Percentiles rank a stretch among this genome's conserved stretches.
Conservation (phyloP, 106 monocot genomes). For the Apostasia ramifera region DNA sequence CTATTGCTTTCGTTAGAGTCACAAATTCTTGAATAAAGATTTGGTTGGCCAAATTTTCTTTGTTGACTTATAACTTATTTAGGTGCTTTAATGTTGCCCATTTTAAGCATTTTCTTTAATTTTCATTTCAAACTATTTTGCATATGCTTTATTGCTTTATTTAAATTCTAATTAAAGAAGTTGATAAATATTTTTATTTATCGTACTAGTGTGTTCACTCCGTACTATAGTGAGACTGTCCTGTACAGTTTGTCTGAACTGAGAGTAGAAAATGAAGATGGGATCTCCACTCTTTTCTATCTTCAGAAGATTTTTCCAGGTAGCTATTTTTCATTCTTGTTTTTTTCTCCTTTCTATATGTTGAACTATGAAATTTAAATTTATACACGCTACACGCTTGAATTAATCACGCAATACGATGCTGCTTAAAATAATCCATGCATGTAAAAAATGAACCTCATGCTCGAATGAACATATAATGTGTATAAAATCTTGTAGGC, state of each 20-base stretch:
- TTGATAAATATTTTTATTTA: slow-evolving; percentile 4
- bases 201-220: slow-evolving; percentile 86
- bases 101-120: neutral
- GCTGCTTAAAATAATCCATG: no score
- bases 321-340: slow-evolving; percentile 10
- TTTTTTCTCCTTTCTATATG: neutral
- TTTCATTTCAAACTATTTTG: neutral
- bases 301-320: slow-evolving; percentile 99
- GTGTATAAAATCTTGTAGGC: no score
- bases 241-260: slow-evolving; percentile 81
- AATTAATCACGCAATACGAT: no score
- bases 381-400: no score
- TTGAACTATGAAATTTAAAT: no score
- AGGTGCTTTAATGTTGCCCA: neutral
- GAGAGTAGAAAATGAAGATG: slow-evolving; percentile 86
- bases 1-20: neutral
- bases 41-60: neutral
- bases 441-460: no score
- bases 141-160: neutral
- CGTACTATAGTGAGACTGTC: slow-evolving; percentile 96
- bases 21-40: no score
- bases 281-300: slow-evolving; percentile 92
- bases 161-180: neutral
- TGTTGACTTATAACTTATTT: neutral
- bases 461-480: no score